Percentiles rank a stretch among this genome's conserved stretches.
Evolutionary conservation across 2,329 filamentous ascomycete species (phyloP).

Genomic region (Alternaria postmessia): DNA sequence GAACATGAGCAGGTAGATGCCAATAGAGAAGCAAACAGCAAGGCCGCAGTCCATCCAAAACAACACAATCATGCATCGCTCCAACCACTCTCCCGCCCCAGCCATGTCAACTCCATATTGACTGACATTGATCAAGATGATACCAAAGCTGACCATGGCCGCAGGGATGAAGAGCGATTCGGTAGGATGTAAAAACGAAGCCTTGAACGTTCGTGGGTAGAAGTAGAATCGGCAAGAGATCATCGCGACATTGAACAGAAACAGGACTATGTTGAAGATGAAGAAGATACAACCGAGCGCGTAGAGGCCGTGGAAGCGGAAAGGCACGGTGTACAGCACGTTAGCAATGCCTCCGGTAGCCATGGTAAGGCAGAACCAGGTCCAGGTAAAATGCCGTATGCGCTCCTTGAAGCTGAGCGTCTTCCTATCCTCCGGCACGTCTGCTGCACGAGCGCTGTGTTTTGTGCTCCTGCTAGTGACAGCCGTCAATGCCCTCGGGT

Average conservation of each 20-base stretch:
- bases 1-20: slow-evolving; percentile 78
- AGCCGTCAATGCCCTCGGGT: neutral
- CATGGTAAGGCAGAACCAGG: slow-evolving; percentile 78
- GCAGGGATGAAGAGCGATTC: slow-evolving; percentile 81
- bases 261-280: slow-evolving; percentile 63
- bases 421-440: slow-evolving; percentile 11
- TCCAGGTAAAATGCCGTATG: slow-evolving; percentile 75
- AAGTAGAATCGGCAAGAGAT: slow-evolving; percentile 73
- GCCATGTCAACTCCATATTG: slow-evolving; percentile 71
- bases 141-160: slow-evolving; percentile 71
- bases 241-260: slow-evolving; percentile 73
- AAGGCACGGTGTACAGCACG: slow-evolving; percentile 61
- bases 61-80: slow-evolving; percentile 67
- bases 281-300: slow-evolving; percentile 59
- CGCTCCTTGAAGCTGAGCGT: slow-evolving; percentile 58
- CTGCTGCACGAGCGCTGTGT: neutral
- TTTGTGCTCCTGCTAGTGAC: slow-evolving; percentile 7
- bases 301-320: slow-evolving; percentile 56
- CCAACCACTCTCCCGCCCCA: slow-evolving; percentile 62
- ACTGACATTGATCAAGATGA: slow-evolving; percentile 70
- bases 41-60: slow-evolving; percentile 79
- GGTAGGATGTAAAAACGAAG: slow-evolving; percentile 77
- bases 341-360: slow-evolving; percentile 68
- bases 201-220: slow-evolving; percentile 73
- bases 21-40: slow-evolving; percentile 72